Evolutionary conservation across 257 asterid species (phyloP).

Genomic region (Capsicum pubescens): DNA sequence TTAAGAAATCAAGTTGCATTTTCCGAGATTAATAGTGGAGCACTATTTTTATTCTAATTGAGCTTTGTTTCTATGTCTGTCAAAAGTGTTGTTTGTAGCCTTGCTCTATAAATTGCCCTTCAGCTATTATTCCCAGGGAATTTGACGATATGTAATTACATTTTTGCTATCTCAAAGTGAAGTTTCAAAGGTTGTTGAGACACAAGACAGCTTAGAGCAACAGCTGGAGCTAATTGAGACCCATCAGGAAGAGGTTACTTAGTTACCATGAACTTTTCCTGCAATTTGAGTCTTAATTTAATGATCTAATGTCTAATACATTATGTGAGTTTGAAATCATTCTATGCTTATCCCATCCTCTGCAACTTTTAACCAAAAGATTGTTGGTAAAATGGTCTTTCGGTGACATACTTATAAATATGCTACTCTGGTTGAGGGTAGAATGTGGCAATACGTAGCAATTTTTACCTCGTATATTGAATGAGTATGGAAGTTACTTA

Average conservation of each 20-base stretch:
- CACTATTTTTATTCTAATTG: neutral
- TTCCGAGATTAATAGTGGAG: neutral
- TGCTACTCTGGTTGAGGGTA: neutral
- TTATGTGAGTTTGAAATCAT: slow-evolving; percentile 23
- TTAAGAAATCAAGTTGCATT: neutral
- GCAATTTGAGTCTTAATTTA: slow-evolving; percentile 19
- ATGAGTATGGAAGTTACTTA: no score
- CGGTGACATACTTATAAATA: neutral
- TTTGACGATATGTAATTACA: neutral
- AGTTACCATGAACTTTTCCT: neutral
- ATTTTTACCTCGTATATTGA: no score
- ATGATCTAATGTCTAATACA: slow-evolving; percentile 20
- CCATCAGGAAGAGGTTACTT: slow-evolving; percentile 88
- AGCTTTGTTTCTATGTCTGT: neutral
- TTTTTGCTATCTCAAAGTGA: slow-evolving; percentile 62
- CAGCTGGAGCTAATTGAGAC: slow-evolving; percentile 95
- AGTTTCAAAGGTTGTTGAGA: slow-evolving; percentile 92
- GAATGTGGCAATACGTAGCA: no score
- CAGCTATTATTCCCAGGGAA: neutral
- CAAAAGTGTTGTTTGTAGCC: neutral
- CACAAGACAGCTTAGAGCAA: slow-evolving; percentile 83
- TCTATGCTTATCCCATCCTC: slow-evolving; percentile 7
- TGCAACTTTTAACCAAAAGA: neutral
- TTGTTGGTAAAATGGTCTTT: neutral
- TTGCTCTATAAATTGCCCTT: neutral